These are phyloP conservation scores for Eimeria maxima DNA, from an alignment of 169 alveolate genomes.

Conservation along the genomic window DNA sequence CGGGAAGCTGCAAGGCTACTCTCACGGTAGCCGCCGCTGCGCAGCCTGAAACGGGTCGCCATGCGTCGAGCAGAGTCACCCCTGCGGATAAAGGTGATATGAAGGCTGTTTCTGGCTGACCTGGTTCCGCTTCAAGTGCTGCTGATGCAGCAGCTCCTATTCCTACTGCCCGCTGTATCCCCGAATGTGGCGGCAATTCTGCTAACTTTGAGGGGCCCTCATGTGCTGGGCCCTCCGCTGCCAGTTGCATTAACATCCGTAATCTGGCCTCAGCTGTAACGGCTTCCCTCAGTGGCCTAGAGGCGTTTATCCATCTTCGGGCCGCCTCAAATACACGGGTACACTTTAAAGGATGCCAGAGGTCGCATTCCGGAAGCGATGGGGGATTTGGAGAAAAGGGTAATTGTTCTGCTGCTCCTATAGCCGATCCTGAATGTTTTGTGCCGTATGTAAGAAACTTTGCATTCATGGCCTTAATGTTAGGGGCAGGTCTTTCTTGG, in stretches of 20 bases:
- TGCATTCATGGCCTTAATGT: not conserved
- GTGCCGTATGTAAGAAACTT: not conserved
- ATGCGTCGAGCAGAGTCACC: not conserved
- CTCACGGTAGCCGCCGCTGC: constrained; percentile 68
- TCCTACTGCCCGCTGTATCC: not conserved
- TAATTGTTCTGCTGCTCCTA: not conserved
- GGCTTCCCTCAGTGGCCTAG: constrained; percentile 10
- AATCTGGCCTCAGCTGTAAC: constrained; percentile 31
- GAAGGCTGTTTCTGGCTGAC: not conserved
- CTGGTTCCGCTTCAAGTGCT: not conserved
- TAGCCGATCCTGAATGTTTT: constrained; percentile 20
- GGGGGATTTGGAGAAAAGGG: not conserved
- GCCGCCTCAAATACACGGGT: not conserved
- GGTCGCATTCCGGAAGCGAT: not conserved
- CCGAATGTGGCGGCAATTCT: not conserved
- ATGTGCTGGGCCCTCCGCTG: not conserved
- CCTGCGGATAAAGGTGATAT: not conserved
- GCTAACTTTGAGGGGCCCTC: not conserved
- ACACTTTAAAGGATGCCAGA: not conserved
- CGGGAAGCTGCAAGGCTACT: constrained; percentile 12
- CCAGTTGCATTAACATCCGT: constrained; percentile 21
- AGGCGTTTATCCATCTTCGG: constrained; percentile 47
- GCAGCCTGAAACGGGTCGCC: constrained; percentile 64
- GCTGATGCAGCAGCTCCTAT: not conserved
- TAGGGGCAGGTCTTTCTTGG: not conserved